Evolutionary conservation across 768 basidiomycete genomes (phyloP).

Genomic region (Plicaturopsis crispa): DNA sequence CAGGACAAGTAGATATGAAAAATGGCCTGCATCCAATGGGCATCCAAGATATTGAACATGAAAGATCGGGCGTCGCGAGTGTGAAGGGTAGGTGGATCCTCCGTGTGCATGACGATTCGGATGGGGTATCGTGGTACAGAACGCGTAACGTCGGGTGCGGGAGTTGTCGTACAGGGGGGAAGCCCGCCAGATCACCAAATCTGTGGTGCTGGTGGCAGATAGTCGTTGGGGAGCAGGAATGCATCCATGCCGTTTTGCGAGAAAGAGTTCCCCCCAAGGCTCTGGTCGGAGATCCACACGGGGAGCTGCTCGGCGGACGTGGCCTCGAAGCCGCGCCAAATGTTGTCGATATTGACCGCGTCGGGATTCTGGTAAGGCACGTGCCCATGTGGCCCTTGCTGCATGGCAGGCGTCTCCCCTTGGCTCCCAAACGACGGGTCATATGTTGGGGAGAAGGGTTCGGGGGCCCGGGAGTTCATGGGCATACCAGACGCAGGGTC

Average conservation of each 20-base stretch:
- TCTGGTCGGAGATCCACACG: slow-evolving; percentile 83
- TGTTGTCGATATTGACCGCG: slow-evolving; percentile 50
- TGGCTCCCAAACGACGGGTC: slow-evolving; percentile 31
- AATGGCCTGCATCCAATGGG: too few species aligned
- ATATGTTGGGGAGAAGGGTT: slow-evolving; percentile 53
- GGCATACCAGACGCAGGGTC: slow-evolving; percentile 29
- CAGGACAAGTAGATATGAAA: too few species aligned
- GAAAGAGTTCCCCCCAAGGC: slow-evolving; percentile 66
- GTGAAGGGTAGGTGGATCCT: too few species aligned
- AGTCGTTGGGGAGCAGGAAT: slow-evolving; percentile 71
- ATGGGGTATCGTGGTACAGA: too few species aligned
- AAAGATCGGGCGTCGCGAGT: too few species aligned
- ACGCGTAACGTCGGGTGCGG: too few species aligned
- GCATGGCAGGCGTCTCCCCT: slow-evolving; percentile 17
- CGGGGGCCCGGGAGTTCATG: slow-evolving; percentile 29
- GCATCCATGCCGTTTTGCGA: slow-evolving; percentile 82
- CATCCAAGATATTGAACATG: too few species aligned
- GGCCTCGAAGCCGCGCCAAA: slow-evolving; percentile 71
- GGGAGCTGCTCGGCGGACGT: slow-evolving; percentile 70
- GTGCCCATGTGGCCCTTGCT: slow-evolving; percentile 23
- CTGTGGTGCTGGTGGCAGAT: slow-evolving; percentile 61
- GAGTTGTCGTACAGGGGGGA: too few species aligned
- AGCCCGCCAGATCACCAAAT: too few species aligned
- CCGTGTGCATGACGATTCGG: too few species aligned
- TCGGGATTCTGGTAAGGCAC: slow-evolving; percentile 20